phyloP scores from a whole-genome alignment of 257 asterid species.

The Schizonepeta tenuifolia region DNA sequence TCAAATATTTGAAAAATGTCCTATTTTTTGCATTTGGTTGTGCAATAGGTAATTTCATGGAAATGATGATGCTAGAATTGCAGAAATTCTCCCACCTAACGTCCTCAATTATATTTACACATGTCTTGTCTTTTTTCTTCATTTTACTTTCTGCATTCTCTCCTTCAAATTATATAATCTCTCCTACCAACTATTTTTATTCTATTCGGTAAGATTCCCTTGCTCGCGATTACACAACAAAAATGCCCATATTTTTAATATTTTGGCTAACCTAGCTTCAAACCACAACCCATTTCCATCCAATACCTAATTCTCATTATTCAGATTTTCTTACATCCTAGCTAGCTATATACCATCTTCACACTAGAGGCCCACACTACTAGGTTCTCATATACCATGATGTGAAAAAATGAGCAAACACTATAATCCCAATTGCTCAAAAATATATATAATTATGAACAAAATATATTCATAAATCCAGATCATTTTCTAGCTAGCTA shows the following conservation, averaged over 20 bases:
- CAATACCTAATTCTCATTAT: conserved; percentile 16
- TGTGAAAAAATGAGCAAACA: conserved; percentile 4
- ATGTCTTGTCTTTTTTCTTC: conserved; percentile 42
- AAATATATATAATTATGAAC: no score
- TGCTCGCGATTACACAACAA: conserved; percentile 38
- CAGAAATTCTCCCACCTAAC: conserved; percentile 45
- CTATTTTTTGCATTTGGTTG: conserved; percentile 21
- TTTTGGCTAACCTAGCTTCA: conserved; percentile 1
- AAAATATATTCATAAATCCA: neutral
- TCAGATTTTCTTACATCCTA: neutral
- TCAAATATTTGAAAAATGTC: conserved; percentile 7
- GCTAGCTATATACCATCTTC: neutral
- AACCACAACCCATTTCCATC: neutral
- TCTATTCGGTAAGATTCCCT: conserved; percentile 42
- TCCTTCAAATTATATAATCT: conserved; percentile 5
- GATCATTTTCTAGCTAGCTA: neutral
- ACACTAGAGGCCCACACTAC: conserved; percentile 19
- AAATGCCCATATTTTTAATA: conserved; percentile 36
- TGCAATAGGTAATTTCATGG: conserved; percentile 25
- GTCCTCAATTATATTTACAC: conserved; percentile 38
- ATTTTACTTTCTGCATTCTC: conserved; percentile 29
- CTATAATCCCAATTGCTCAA: neutral
- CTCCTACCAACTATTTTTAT: conserved; percentile 44
- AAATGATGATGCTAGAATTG: conserved; percentile 31
- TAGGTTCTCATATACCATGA: conserved; percentile 1